Evolutionary conservation across 495 filamentous ascomycete species (phyloP).

Genomic region (Beverwykella pulmonaria): DNA sequence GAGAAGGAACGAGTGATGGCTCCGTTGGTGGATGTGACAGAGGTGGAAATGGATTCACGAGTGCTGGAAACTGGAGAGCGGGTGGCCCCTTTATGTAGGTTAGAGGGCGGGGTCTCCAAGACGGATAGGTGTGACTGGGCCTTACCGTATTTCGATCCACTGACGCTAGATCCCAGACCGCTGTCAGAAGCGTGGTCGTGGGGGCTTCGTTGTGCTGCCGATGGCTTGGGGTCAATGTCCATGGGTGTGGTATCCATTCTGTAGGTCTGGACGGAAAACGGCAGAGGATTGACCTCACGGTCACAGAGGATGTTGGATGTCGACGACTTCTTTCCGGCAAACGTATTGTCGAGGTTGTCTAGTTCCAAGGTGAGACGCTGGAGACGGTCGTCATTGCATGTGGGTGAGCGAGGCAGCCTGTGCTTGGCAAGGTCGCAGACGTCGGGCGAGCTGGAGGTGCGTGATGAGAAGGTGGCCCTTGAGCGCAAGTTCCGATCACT

Average conservation of each 20-base stretch:
- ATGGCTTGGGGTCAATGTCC: slow-evolving; percentile 40
- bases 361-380: slow-evolving; percentile 7
- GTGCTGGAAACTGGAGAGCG: slow-evolving; percentile 22
- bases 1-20: slow-evolving; percentile 53
- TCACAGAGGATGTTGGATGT: slow-evolving; percentile 42
- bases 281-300: slow-evolving; percentile 46
- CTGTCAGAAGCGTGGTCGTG: slow-evolving; percentile 65
- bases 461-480: slow-evolving; percentile 65
- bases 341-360: slow-evolving; percentile 42
- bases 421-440: slow-evolving; percentile 50
- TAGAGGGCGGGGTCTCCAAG: slow-evolving; percentile 8
- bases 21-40: slow-evolving; percentile 38
- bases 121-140: slow-evolving; percentile 4
- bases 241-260: slow-evolving; percentile 42
- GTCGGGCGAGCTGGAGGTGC: slow-evolving; percentile 50
- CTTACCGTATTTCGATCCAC: slow-evolving; percentile 45
- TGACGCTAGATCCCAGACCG: slow-evolving; percentile 62
- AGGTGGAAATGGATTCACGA: slow-evolving; percentile 40
- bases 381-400: slow-evolving; percentile 59
- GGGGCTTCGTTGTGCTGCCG: slow-evolving; percentile 45
- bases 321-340: slow-evolving; percentile 39
- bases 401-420: slow-evolving; percentile 61
- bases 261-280: slow-evolving; percentile 42
- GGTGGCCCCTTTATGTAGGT: slow-evolving; percentile 38
- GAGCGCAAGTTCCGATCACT: slow-evolving; percentile 56